phyloP scores from a whole-genome alignment of 495 filamentous ascomycete species.

The Clavariopsis aquatica region DNA sequence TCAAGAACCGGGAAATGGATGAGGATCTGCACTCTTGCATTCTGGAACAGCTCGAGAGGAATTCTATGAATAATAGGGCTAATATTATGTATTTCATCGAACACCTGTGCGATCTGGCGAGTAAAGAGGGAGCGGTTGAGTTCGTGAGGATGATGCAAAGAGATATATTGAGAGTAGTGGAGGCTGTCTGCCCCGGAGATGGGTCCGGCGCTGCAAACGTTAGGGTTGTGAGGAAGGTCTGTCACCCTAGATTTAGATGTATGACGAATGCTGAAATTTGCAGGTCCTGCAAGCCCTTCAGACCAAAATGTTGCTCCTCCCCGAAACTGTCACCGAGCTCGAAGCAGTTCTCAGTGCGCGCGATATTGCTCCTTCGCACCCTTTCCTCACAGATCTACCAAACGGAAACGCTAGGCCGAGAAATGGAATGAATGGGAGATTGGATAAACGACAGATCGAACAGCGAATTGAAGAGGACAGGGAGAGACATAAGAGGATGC shows the following conservation, averaged over 20 bases:
- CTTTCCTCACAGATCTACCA: background rate
- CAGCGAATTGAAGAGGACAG: conserved; percentile 96
- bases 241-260: no score
- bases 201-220: conserved; percentile 91
- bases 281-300: conserved; percentile 70
- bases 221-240: conserved; percentile 79
- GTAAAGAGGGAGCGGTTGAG: conserved; percentile 68
- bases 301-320: conserved; percentile 64
- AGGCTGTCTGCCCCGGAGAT: conserved; percentile 83
- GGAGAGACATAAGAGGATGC: conserved; percentile 85
- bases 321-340: conserved; percentile 71
- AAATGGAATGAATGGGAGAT: conserved; percentile 43
- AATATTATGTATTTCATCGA: conserved; percentile 99
- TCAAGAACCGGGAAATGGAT: conserved; percentile 87
- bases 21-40: conserved; percentile 98
- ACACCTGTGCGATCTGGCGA: conserved; percentile 84
- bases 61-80: conserved; percentile 92
- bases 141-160: conserved; percentile 93
- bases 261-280: no score
- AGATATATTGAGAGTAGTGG: conserved; percentile 85
- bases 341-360: conserved; percentile 76
- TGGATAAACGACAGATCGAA: conserved; percentile 87
- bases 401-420: conserved; percentile 30
- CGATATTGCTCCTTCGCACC: conserved; percentile 47
- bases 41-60: conserved; percentile 87